These are phyloP conservation scores for Mercurialis annua DNA, from an alignment of 345 rosid species.

Conservation along the genomic window DNA sequence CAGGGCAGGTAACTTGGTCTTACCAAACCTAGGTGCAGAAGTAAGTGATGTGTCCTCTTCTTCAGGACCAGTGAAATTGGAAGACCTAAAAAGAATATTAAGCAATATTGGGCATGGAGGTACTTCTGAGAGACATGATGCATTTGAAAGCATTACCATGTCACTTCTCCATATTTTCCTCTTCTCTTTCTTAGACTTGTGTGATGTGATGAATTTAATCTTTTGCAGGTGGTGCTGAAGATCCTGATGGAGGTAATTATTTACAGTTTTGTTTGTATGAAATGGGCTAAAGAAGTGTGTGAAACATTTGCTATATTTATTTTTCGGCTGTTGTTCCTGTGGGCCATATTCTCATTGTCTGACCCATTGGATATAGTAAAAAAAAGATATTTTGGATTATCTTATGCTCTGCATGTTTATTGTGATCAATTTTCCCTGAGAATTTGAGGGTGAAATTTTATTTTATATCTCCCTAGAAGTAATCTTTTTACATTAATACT, in stretches of 20 bases:
- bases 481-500: neutral
- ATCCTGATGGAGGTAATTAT: constrained; percentile 72
- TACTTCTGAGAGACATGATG: constrained; percentile 15
- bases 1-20: constrained; percentile 79
- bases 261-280: neutral
- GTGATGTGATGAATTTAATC: constrained; percentile 9
- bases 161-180: neutral
- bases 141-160: neutral
- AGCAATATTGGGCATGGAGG: constrained; percentile 75
- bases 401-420: neutral
- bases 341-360: neutral
- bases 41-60: constrained; percentile 71
- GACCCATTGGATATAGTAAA: neutral
- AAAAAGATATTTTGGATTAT: neutral
- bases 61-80: constrained; percentile 83
- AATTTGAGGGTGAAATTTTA: neutral
- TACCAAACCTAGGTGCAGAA: constrained; percentile 61
- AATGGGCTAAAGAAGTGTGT: neutral
- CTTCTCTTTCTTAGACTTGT: constrained; percentile 26
- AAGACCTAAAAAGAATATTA: constrained; percentile 88
- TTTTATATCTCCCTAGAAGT: neutral
- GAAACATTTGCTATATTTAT: neutral
- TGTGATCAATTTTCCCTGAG: neutral
- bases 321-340: neutral
- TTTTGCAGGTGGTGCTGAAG: constrained; percentile 53